Evolutionary conservation across 345 rosid species (phyloP).

Genomic region (Hibiscus tridactylites): DNA sequence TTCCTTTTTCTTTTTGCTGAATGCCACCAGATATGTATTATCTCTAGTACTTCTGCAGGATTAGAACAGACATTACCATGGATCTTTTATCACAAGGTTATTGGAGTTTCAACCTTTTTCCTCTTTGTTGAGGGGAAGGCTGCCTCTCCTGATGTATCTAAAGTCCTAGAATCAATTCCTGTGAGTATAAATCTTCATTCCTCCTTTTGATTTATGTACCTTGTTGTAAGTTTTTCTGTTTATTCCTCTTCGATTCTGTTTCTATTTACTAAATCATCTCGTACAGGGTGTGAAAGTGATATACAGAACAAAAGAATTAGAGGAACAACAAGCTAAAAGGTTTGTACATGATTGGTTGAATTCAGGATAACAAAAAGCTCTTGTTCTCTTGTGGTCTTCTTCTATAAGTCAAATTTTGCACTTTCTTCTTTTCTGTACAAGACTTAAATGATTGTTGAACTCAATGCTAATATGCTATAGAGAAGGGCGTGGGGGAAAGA

Average conservation of each 20-base stretch:
- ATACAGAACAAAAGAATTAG: conserved; percentile 71
- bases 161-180: conserved; percentile 62
- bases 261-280: not conserved
- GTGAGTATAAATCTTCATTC: conserved; percentile 21
- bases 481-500: not conserved
- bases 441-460: not conserved
- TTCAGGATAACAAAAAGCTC: not conserved
- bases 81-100: conserved; percentile 84
- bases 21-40: conserved; percentile 66
- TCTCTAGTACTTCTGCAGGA: conserved; percentile 90
- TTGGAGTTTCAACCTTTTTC: conserved; percentile 76
- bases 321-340: conserved; percentile 89
- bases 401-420: not conserved
- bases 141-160: conserved; percentile 60
- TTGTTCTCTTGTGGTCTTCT: not conserved
- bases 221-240: conserved; percentile 3
- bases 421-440: not conserved
- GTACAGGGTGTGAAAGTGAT: conserved; percentile 77
- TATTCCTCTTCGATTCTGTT: conserved; percentile 11
- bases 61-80: conserved; percentile 83
- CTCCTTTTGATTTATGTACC: not conserved
- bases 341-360: conserved; percentile 16
- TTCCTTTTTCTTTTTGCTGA: not conserved
- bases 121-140: conserved; percentile 97
- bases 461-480: conserved; percentile 5